Percentiles rank a stretch among this genome's conserved stretches.
Conservation (phyloP, 768 basidiomycete genomes). For the Amanita polypyramis region DNA sequence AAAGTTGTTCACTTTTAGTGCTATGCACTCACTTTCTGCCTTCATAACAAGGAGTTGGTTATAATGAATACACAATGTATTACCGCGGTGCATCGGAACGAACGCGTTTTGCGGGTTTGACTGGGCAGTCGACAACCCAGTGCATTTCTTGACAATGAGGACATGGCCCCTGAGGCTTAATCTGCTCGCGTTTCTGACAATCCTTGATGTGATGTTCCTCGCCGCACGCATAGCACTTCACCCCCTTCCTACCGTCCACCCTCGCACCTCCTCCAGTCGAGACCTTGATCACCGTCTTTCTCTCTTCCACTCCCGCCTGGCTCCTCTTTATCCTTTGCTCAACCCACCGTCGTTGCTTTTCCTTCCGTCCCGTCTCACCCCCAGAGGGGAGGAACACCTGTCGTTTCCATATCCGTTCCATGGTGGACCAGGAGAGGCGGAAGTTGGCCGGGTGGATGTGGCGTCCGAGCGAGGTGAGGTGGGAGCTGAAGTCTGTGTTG, state of each 20-base stretch:
- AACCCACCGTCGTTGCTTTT: not conserved
- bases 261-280: not conserved
- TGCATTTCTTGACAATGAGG: slow-evolving; percentile 2
- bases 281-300: not conserved
- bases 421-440: slow-evolving; percentile 4
- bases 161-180: not conserved
- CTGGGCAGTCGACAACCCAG: slow-evolving; percentile 3
- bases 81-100: too few species aligned
- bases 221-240: not conserved
- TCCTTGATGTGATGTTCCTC: slow-evolving; percentile 1
- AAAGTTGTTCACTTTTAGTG: slow-evolving; percentile 4
- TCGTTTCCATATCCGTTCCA: slow-evolving; percentile 6
- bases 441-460: slow-evolving; percentile 7
- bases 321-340: not conserved
- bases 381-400: slow-evolving; percentile 3
- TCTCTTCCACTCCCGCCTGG: not conserved
- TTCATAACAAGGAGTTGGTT: too few species aligned
- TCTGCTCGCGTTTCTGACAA: not conserved
- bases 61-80: not conserved
- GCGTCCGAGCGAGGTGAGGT: slow-evolving; percentile 2
- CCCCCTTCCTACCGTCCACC: not conserved
- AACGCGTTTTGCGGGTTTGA: not conserved
- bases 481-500: not conserved
- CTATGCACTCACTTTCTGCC: too few species aligned
- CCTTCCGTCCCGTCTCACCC: not conserved